Base-by-base conservation (phyloP, 768 basidiomycete species). In the Boletus patriciae region DNA sequence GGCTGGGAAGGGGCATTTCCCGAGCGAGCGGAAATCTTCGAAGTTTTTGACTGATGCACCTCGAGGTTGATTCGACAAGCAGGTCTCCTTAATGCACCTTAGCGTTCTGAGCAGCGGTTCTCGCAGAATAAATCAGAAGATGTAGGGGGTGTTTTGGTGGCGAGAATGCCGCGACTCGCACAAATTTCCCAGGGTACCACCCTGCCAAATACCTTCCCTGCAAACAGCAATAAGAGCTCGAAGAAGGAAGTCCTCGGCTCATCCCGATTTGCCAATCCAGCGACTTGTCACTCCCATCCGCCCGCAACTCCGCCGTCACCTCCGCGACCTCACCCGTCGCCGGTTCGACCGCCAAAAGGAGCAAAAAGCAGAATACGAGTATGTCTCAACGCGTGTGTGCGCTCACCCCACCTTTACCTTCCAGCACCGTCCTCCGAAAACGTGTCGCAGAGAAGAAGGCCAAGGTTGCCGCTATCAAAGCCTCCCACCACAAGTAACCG, bases 261-360 rank as follows among this genome's bases (percentile, higher is more conserved):
- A 64, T 21, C 6, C 34, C 31, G 31, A 29, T 50, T 40, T 41
- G 23, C 19, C 54, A 81, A 97, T 98, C 74, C 94, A 97, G 78
- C 86, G 95, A 70, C 85, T 98, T 58, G 94, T 98, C 66, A 98
- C 94, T 45, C 95, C 95, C 66, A 71, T 91, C 70, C 92, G 94
- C 69, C 90, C 98, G 70, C 96, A 99, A 78, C 92, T 94, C 76
- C 90, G 93, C 76, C 91, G 96, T 66, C 94, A 92, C 80, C 85
- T 96, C 70, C 85, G 78, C 63, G 83, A 92, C 45, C 84, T 98
- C 79, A 89, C 93, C 78, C 86, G 88, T 72, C 85, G 92, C 76
- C 85, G 86, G 75, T 80, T 92, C 70, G 91, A 94, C 70, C 83
- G 80, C 73, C 94, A 96, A 82, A 94, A 94, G 80, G 95, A 94